Base-by-base conservation (phyloP, 768 basidiomycete species). In the Plicaturopsis crispa region DNA sequence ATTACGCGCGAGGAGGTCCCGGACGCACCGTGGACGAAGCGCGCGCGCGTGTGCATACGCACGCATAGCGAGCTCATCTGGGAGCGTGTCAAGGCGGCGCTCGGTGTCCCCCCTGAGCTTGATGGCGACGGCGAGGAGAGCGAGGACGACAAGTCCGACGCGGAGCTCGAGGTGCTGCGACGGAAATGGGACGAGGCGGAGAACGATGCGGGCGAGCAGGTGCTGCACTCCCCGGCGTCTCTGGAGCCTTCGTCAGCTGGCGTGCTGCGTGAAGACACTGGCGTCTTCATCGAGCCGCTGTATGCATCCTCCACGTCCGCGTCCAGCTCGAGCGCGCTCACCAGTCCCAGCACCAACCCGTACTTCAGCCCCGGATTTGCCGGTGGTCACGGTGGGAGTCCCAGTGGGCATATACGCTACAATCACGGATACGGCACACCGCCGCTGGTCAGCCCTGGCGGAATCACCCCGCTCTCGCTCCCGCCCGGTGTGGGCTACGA, bases 101-200 rank as follows among this genome's bases (percentile, higher is more conserved):
- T 96, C 2, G 91, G 91, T 4, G 81, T 91, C 4, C 90, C 91
- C 7, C 82, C 81, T 0, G 89, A 93, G 50, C 66, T 93, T 16
- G 82, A 88, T 47, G 59, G 78, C 22, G 80, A 84, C 32, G 71
- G 69, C 19, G 50, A 57, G 14, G 51, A 48, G 4, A 43, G 46
- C 26, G 51, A 42, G 23, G 45, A 51, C 23, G 55, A 44, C 44
- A 54, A 60, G 35, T 61, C 60, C 14, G 59, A 64, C 6, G 52
- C 63, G 19, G 61, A 61, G 16, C 36, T 41, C 2, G 53, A 56
- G 31, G 41, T 36, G 43, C 26, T 23, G 16, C 31, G 36, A 31
- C 31, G 19, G 39, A 47, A 33, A 33, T 36, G 31, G 48, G 41
- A 22, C 21, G 24, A 23, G 46, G 14, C 38, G 35, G 24, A 50